Evolutionary conservation across 2,329 filamentous ascomycete species (phyloP).

Genomic region (Xylariaceae sp.): DNA sequence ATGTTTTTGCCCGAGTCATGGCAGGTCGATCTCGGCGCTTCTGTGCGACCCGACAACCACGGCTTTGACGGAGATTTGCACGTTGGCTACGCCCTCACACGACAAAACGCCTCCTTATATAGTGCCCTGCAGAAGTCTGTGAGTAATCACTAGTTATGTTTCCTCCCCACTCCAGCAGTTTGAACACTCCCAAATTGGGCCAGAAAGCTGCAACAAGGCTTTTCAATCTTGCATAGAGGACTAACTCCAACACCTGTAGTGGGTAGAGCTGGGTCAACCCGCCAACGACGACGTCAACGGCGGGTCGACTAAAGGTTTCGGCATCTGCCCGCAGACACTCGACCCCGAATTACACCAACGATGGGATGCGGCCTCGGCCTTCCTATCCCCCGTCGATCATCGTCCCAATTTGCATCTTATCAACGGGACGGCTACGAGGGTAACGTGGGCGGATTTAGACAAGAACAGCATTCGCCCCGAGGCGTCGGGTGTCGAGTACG

Average conservation of each 20-base stretch:
- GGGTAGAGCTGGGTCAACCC: not conserved
- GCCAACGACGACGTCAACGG: slow-evolving; percentile 1
- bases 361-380: slow-evolving; percentile 1
- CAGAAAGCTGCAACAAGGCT: not conserved
- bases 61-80: not conserved
- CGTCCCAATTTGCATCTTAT: slow-evolving; percentile 2
- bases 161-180: not conserved
- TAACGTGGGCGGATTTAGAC: not conserved
- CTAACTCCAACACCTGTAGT: not conserved
- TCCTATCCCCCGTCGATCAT: not conserved
- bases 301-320: not conserved
- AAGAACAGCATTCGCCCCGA: not conserved
- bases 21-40: not conserved
- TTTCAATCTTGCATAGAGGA: not conserved
- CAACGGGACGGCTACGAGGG: slow-evolving; percentile 1
- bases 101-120: slow-evolving; percentile 2
- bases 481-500: not conserved
- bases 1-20: not conserved
- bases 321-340: slow-evolving; percentile 2
- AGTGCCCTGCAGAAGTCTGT: not conserved
- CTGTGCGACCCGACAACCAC: not conserved
- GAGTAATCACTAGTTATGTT: not conserved
- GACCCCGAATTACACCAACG: not conserved
- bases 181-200: not conserved
- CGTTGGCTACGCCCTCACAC: not conserved